These are phyloP conservation scores for Globisporangium rhizosaccharum DNA, from an alignment of 352 stramenopile species.

Conservation along the genomic window DNA sequence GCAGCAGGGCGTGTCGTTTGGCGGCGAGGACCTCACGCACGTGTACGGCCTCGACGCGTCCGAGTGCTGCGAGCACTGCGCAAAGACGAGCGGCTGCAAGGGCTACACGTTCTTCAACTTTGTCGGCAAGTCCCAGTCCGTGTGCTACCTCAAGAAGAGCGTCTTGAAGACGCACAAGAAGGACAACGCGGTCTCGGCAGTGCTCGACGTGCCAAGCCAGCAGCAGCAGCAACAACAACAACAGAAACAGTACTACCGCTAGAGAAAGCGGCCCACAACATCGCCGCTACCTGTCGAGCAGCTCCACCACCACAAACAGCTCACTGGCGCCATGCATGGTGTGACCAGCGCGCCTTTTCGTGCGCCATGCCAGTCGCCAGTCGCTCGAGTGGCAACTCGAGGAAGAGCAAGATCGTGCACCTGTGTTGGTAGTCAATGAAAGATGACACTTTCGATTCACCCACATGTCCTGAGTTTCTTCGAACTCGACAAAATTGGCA, in stretches of 20 bases:
- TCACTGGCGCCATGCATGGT: too few relatives aligned
- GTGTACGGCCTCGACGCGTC: constrained; percentile 6
- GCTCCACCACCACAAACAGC: too few relatives aligned
- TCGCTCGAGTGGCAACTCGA: too few relatives aligned
- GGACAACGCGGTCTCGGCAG: not conserved
- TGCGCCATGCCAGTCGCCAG: too few relatives aligned
- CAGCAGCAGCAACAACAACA: constrained; percentile 5
- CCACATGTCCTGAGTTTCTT: too few relatives aligned
- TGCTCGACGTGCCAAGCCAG: constrained; percentile 1
- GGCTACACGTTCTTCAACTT: constrained; percentile 13
- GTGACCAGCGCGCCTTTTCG: too few relatives aligned
- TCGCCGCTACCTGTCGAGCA: not conserved
- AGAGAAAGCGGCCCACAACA: too few relatives aligned
- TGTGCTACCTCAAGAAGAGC: constrained; percentile 14
- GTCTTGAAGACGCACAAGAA: constrained; percentile 6
- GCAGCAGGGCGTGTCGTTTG: constrained; percentile 4
- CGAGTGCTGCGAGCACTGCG: constrained; percentile 11
- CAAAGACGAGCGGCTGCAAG: constrained; percentile 12
- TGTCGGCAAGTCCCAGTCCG: constrained; percentile 1
- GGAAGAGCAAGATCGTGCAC: too few relatives aligned
- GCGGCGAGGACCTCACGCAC: constrained; percentile 3
- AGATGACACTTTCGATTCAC: too few relatives aligned
- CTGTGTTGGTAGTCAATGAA: too few relatives aligned
- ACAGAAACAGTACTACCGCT: constrained; percentile 1
- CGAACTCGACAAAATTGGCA: too few relatives aligned